Base-by-base conservation (phyloP, 2,329 filamentous ascomycete genomes). In the Epichloe coenophiala region DNA sequence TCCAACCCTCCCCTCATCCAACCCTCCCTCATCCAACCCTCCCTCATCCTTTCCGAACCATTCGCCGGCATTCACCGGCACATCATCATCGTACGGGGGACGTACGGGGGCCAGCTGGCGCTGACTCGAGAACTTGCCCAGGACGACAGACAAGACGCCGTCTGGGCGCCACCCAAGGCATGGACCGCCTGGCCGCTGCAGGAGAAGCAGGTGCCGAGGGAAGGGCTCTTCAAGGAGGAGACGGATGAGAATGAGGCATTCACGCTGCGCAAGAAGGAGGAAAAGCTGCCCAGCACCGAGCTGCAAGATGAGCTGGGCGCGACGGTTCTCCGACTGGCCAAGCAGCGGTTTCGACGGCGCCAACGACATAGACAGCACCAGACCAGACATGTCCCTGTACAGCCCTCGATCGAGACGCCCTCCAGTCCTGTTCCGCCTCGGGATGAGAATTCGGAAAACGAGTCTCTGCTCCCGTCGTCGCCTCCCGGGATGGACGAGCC, bases 151-250 rank as follows among this genome's bases (percentile, higher is more conserved):
- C 56, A 61, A 36, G 55, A 67, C 6, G 56, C 50, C 2, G 57
- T 67, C 43, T 82, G 78, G 74, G 64, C 63, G 4, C 77, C 77
- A 2, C 72, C 77, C 0, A 78, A 76, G 52, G 56, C 62, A 4
- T 96, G 91, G 90, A 87, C 86, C 17, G 86, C 89, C 0, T 96
- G 91, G 91, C 91, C 91, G 4, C 64, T 94, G 60, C 73, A 73
- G 19, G 71, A 77, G 4, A 67, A 71, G 7, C 68, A 75, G 27
- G 80, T 93, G 7, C 86, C 86, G 2, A 68, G 71, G 15, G 70
- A 73, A 13, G 69, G 70, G 19, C 75, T 86, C 54, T 63, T 71
- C 48, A 72, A 70, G 56, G 69, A 63, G 54, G 62, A 63, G 7
- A 59, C 65, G 7, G 72, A 78, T 46, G 68, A 71, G 6, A 68